Evolutionary conservation across 805 yeast genomes (phyloP).

Genomic region (Jamesozyma hellenica): DNA sequence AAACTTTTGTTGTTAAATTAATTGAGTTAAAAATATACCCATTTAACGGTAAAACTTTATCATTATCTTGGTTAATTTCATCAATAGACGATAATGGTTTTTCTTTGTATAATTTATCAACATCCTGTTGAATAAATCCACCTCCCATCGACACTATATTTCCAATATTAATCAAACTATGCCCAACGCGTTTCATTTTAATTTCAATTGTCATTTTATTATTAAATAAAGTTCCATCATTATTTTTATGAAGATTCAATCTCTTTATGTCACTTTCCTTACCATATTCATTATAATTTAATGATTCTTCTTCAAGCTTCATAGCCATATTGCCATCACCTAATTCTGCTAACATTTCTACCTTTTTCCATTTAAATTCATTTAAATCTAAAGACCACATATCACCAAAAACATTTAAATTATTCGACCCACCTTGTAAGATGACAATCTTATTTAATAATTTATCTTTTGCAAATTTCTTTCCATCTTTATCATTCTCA

Average conservation of each 20-base stretch:
- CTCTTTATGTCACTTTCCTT: not conserved
- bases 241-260: not conserved
- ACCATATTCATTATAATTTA: not conserved
- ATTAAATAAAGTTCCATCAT: not conserved
- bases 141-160: slow-evolving; percentile 20
- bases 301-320: not conserved
- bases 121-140: slow-evolving; percentile 25
- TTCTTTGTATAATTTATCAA: slow-evolving; percentile 10
- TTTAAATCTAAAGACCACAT: slow-evolving; percentile 42
- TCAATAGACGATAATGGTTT: not conserved
- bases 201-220: slow-evolving; percentile 4
- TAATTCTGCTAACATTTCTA: slow-evolving; percentile 6
- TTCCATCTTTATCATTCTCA: not conserved
- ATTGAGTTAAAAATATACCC: slow-evolving; percentile 10
- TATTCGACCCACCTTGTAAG: slow-evolving; percentile 33
- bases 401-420: slow-evolving; percentile 34
- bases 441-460: slow-evolving; percentile 3
- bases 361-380: slow-evolving; percentile 33
- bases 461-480: not conserved
- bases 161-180: slow-evolving; percentile 17
- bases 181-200: slow-evolving; percentile 21
- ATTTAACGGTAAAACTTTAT: slow-evolving; percentile 7
- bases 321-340: not conserved
- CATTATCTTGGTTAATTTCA: not conserved
- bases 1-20: slow-evolving; percentile 12